These are phyloP conservation scores for Fusarium coicis DNA, from an alignment of 2,329 filamentous ascomycete genomes.

Conservation along the genomic window DNA sequence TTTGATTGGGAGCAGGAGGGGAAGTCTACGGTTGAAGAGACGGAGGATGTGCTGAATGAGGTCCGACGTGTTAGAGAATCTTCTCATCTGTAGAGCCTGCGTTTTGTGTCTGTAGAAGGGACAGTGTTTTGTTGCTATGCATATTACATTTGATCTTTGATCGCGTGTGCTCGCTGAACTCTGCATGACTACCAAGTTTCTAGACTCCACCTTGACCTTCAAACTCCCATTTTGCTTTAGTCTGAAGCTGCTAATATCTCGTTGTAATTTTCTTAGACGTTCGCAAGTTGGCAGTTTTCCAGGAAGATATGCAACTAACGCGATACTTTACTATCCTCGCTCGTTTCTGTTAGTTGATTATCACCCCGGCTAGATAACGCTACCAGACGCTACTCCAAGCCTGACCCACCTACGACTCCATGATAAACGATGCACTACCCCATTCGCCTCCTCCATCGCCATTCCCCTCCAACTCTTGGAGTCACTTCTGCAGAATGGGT, in stretches of 20 bases:
- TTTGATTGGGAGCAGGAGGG: conserved; percentile 53
- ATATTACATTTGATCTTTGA: not conserved
- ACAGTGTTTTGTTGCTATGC: fast-evolving
- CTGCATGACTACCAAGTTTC: not conserved
- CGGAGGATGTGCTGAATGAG: not conserved
- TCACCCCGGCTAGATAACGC: not conserved
- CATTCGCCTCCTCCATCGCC: not conserved
- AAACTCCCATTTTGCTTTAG: fast-evolving
- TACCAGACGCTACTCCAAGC: conserved; percentile 10
- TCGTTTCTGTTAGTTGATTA: not conserved
- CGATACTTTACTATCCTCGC: fast-evolving
- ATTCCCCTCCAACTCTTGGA: conserved; percentile 18
- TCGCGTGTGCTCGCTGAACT: fast-evolving
- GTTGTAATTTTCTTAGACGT: no score
- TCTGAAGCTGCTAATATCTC: no score
- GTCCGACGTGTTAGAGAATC: not conserved
- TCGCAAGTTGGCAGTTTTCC: no score
- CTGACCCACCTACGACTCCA: conserved; percentile 6
- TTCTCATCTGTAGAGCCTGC: not conserved
- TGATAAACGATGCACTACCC: conserved; percentile 15
- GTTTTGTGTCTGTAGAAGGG: not conserved
- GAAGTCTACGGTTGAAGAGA: not conserved
- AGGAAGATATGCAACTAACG: not conserved
- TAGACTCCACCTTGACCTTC: fast-evolving
- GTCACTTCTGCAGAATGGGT: not conserved